Evolutionary conservation across 176 grass and related monocot species (phyloP).

Genomic region (Alopecurus myosuroides): DNA sequence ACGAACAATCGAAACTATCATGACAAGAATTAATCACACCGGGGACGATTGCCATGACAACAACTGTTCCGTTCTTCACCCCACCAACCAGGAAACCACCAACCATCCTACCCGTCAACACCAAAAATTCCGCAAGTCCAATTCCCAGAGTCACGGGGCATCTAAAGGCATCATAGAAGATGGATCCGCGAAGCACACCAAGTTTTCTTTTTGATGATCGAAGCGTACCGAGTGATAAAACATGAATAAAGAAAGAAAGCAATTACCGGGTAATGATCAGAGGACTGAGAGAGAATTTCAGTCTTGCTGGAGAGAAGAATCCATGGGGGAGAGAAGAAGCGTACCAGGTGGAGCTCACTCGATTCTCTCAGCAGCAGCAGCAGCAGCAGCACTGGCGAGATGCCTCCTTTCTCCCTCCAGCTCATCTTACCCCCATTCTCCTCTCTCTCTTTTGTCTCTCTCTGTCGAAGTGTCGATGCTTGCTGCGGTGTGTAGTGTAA

Average conservation of each 20-base stretch:
- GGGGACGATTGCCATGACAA: background rate
- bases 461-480: background rate
- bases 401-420: slow-evolving; percentile 29
- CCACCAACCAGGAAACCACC: slow-evolving; percentile 19
- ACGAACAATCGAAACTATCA: background rate
- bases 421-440: slow-evolving; percentile 29
- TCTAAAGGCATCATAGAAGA: background rate
- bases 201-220: too few relatives aligned
- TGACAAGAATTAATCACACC: background rate
- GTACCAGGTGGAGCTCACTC: slow-evolving; percentile 25
- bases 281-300: slow-evolving; percentile 1
- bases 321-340: background rate
- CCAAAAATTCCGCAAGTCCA: slow-evolving; percentile 11
- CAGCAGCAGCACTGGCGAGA: background rate
- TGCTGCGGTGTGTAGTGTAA: slow-evolving; percentile 4
- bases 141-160: slow-evolving; percentile 1
- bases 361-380: background rate
- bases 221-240: background rate
- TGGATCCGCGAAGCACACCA: slow-evolving; percentile 15
- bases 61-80: slow-evolving; percentile 1
- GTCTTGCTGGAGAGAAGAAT: background rate
- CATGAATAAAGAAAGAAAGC: slow-evolving; percentile 14
- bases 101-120: slow-evolving; percentile 16
- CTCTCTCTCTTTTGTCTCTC: background rate
- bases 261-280: background rate